Evolutionary conservation across 306 rosid species (phyloP).

Genomic region (Luffa acutangula): DNA sequence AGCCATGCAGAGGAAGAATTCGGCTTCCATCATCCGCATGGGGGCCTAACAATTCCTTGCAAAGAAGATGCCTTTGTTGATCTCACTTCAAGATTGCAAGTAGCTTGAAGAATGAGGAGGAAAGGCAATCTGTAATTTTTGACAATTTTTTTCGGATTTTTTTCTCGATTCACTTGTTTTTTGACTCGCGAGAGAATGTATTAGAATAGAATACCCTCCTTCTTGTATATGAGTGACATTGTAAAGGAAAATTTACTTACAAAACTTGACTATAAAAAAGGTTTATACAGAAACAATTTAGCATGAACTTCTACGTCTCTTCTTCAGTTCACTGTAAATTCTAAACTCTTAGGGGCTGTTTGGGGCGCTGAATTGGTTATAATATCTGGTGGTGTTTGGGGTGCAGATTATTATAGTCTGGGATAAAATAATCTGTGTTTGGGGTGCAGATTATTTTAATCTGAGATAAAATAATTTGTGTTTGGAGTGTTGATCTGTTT

Average conservation of each 20-base stretch:
- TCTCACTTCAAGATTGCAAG: constrained; percentile 18
- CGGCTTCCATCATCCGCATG: constrained; percentile 34
- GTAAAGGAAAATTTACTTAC: background rate
- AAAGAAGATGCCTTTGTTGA: constrained; percentile 22
- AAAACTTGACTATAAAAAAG: background rate
- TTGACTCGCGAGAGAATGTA: background rate
- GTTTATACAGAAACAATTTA: background rate
- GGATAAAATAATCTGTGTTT: too few relatives aligned
- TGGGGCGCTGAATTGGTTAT: too few relatives aligned
- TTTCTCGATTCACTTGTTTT: background rate
- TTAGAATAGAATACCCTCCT: background rate
- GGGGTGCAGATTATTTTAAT: too few relatives aligned
- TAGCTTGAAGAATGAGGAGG: background rate
- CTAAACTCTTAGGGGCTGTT: too few relatives aligned
- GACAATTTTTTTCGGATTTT: background rate
- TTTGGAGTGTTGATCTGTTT: too few relatives aligned
- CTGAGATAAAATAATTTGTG: too few relatives aligned
- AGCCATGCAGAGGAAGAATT: constrained; percentile 29
- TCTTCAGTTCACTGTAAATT: background rate
- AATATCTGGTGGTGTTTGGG: too few relatives aligned
- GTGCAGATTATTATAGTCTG: too few relatives aligned
- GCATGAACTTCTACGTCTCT: background rate
- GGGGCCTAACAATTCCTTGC: constrained; percentile 44
- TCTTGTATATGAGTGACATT: background rate
- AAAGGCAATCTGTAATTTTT: background rate